phyloP scores from a whole-genome alignment of 495 filamentous ascomycete species.

The Aspergillus conjunctus region DNA sequence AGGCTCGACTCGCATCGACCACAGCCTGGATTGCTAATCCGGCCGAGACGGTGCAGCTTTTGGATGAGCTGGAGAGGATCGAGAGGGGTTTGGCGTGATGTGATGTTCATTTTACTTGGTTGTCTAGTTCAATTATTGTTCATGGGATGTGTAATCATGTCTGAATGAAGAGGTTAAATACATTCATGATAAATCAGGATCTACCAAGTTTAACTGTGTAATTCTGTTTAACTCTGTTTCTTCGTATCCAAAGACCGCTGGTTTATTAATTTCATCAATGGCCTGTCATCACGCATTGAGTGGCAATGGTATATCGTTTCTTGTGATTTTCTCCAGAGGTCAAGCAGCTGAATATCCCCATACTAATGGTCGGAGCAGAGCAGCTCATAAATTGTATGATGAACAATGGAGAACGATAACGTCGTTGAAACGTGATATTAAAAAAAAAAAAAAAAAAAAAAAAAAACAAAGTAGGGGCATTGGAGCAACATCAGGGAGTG shows the following conservation, averaged over 20 bases:
- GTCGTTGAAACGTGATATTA: too few species aligned
- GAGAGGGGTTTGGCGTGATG: constrained; percentile 12
- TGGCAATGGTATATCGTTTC: neutral
- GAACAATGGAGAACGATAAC: neutral
- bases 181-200: too few species aligned
- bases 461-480: neutral
- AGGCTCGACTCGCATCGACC: constrained; percentile 65
- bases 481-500: neutral
- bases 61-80: constrained; percentile 69
- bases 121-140: too few species aligned
- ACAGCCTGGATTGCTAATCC: constrained; percentile 93
- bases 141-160: too few species aligned
- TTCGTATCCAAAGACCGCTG: neutral
- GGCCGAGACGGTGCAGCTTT: constrained; percentile 79
- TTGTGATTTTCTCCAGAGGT: neutral
- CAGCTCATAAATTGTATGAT: neutral
- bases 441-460: neutral
- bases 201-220: too few species aligned
- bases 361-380: neutral
- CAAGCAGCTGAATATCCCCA: neutral
- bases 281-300: constrained; percentile 1
- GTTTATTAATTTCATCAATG: neutral
- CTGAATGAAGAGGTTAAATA: too few species aligned
- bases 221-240: neutral
- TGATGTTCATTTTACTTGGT: too few species aligned